Evolutionary conservation across 345 rosid genomes (phyloP).

Genomic region (Populus tremula): DNA sequence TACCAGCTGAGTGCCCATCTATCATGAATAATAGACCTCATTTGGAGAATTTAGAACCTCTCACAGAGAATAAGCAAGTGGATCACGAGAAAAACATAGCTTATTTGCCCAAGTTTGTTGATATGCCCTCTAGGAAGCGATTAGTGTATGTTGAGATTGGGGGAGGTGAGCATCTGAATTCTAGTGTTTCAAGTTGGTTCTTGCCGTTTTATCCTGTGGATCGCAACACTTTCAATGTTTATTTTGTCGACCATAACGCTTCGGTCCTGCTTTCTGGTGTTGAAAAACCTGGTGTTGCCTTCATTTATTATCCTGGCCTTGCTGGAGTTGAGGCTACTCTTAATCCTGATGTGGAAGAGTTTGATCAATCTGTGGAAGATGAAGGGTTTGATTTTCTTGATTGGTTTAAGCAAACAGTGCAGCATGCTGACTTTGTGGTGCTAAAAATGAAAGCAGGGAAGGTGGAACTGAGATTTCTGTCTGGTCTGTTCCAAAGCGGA

Average conservation of each 20-base stretch:
- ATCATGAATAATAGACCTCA: conserved; percentile 41
- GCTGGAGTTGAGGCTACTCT: conserved; percentile 32
- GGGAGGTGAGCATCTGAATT: conserved; percentile 54
- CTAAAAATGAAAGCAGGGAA: conserved; percentile 72
- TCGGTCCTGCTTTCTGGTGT: conserved; percentile 67
- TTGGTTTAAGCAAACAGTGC: conserved; percentile 79
- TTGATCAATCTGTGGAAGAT: conserved; percentile 48
- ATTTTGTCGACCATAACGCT: conserved; percentile 76
- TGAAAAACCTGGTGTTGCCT: conserved; percentile 64
- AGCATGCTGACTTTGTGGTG: conserved; percentile 66
- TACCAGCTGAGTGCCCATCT: conserved; percentile 62
- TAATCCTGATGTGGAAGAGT: conserved; percentile 30
- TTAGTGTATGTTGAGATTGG: conserved; percentile 70
- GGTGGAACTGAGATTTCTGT: conserved; percentile 55
- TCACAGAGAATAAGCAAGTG: conserved; percentile 36
- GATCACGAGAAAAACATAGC: conserved; percentile 42
- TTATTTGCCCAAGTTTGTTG: conserved; percentile 62
- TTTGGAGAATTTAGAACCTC: conserved; percentile 58
- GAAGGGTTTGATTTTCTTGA: conserved; percentile 65
- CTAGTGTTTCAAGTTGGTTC: conserved; percentile 48
- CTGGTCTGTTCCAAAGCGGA: conserved; percentile 57
- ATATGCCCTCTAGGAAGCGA: conserved; percentile 46
- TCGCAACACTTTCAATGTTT: conserved; percentile 51
- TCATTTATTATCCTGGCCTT: conserved; percentile 79
- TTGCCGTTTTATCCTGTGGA: conserved; percentile 65